A percentile compares a stretch with the other conserved stretches of the same genome.
phyloP scores from a whole-genome alignment of 2,329 filamentous ascomycete species.

The Beauveria sp. region DNA sequence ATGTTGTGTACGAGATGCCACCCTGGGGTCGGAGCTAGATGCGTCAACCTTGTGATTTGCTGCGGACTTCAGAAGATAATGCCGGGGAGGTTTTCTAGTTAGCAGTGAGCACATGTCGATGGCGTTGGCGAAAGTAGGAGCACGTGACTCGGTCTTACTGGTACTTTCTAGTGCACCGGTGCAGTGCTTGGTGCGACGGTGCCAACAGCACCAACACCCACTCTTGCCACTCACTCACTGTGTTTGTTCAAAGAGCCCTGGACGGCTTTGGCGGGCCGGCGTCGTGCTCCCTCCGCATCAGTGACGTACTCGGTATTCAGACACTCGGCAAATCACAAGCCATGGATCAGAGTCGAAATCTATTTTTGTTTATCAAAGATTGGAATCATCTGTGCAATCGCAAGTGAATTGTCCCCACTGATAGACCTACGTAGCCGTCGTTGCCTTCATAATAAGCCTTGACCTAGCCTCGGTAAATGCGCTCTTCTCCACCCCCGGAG shows the following conservation, averaged over 20 bases:
- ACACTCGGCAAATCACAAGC: not conserved
- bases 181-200: not conserved
- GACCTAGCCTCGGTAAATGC: constrained; percentile 4
- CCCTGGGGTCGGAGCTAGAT: not conserved
- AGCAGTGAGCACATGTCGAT: constrained; percentile 2
- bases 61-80: too few species aligned
- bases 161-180: not conserved
- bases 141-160: constrained; percentile 6
- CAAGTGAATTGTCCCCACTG: not conserved
- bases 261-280: constrained; percentile 6
- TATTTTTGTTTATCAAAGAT: not conserved
- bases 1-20: not conserved
- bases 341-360: not conserved
- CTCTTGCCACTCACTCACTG: not conserved
- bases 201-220: not conserved
- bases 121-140: too few species aligned
- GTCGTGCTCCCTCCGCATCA: not conserved
- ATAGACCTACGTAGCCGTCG: not conserved
- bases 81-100: not conserved
- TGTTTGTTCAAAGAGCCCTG: not conserved
- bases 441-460: not conserved
- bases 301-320: not conserved
- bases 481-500: constrained; percentile 6
- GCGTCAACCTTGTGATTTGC: not conserved
- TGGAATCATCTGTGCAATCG: not conserved